Base-by-base conservation (phyloP, 768 basidiomycete genomes). In the Scleroderma bovista region DNA sequence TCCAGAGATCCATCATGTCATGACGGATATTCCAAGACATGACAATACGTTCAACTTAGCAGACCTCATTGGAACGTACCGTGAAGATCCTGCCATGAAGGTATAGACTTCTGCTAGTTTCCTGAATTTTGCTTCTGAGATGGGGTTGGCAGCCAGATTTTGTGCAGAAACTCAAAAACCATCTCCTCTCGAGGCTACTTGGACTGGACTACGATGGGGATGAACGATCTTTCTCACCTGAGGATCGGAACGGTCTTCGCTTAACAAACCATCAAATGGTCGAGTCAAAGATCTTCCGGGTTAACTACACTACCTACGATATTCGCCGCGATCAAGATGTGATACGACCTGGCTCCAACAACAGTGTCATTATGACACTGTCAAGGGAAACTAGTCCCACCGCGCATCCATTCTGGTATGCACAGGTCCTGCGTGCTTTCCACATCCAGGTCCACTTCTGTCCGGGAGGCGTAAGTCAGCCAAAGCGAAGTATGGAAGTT, bases 301-400 rank as follows among this genome's bases (percentile, higher is more conserved):
- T 72, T 22, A 66, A 69, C 33, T 69, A 70, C 41, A 71, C 67
- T 1, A 67, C 62, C 0, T 69, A 68, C 7, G 58, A 69, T 48
- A 33, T 69, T 1, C 53, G 53, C 17, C 37, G 58, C 1, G 56
- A 53, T 16, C 56, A 62, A 42, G 64, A 68, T 24, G 11, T 47
- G 3, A 50, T 69, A 22, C 54, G 58, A 15, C 46, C 54, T 0
- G 26, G 31, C 1, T 47, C 42, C 12, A 55, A 54, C 12, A 24
- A 44, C 32, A 32, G 60, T 31, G 44, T 68, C 29, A n/a, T n/a
- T n/a, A 67, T 68, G 64, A 39, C 59, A 1, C 57, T 63, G 12
- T 49, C 57, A 3, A 19, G 50, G 3, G 51, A 57, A 24, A 48
- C 33, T 5, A 23, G 37, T 11, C 29, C 36, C 1, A 48, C 46